phyloP scores from a whole-genome alignment of 768 basidiomycete genomes.

The Boletus tomentosulus region DNA sequence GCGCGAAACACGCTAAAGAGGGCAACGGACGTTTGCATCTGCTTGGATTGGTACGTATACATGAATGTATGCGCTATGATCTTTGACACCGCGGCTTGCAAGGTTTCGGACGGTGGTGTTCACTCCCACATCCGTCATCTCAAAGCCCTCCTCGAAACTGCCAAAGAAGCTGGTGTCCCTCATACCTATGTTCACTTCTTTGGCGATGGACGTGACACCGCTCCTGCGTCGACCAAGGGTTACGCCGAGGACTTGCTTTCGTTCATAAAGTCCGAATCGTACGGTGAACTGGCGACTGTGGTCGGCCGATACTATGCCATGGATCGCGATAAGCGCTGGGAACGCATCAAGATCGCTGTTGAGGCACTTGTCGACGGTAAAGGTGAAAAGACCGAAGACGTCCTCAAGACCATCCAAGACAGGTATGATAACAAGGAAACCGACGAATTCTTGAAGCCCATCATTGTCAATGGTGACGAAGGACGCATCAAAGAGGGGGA shows the following conservation, averaged over 20 bases:
- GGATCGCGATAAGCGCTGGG: slow-evolving; percentile 98
- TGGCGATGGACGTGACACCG: slow-evolving; percentile 93
- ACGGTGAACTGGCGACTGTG: slow-evolving; percentile 80
- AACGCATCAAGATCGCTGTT: slow-evolving; percentile 84
- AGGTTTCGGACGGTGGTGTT: slow-evolving; percentile 96
- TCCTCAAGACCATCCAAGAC: slow-evolving; percentile 63
- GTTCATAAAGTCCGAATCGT: slow-evolving; percentile 71
- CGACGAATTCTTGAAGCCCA: slow-evolving; percentile 95
- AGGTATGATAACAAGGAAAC: slow-evolving; percentile 84
- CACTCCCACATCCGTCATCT: slow-evolving; percentile 93
- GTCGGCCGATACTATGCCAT: slow-evolving; percentile 94
- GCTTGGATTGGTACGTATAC: slow-evolving; percentile 67
- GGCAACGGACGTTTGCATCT: slow-evolving; percentile 82
- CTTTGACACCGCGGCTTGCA: slow-evolving; percentile 2
- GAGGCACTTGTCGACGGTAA: slow-evolving; percentile 77
- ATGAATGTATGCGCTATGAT: neutral
- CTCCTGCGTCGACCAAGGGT: slow-evolving; percentile 73
- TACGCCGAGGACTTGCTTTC: slow-evolving; percentile 76
- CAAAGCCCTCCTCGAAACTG: slow-evolving; percentile 85
- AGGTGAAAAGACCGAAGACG: slow-evolving; percentile 51
- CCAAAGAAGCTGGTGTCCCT: slow-evolving; percentile 80
- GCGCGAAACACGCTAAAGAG: slow-evolving; percentile 74
- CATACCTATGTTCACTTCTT: slow-evolving; percentile 92
- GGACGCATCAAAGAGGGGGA: slow-evolving; percentile 83
- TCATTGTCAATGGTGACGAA: slow-evolving; percentile 76